A percentile compares a stretch with the other conserved stretches of the same genome.
Conservation (phyloP, 305 asterid genomes). For the Solanum hybrid region DNA sequence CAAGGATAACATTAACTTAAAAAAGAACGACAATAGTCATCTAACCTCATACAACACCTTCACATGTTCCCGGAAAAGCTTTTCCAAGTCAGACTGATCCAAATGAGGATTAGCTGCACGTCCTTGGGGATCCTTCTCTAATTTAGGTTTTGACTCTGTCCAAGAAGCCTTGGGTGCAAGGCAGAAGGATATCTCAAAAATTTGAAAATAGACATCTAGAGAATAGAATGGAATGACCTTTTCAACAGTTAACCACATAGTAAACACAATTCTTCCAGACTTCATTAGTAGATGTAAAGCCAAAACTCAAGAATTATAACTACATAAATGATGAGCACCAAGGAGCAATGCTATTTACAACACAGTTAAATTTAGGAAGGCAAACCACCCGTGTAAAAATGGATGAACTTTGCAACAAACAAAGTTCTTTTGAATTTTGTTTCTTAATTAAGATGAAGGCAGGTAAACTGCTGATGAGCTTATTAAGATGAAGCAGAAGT, state of each 20-base stretch:
- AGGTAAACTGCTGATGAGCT: not conserved
- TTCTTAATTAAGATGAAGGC: not conserved
- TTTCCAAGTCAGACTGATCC: constrained; percentile 84
- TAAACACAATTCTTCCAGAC: not conserved
- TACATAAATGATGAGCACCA: not conserved
- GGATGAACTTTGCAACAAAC: not conserved
- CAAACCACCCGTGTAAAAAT: not conserved
- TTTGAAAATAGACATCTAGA: not conserved
- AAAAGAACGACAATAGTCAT: not conserved
- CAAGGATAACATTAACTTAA: not conserved
- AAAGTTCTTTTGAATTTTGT: not conserved
- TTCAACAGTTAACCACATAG: not conserved
- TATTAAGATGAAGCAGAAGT: not conserved
- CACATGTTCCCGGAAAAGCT: constrained; percentile 88
- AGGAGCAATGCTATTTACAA: not conserved
- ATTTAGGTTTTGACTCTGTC: constrained; percentile 81
- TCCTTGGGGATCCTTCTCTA: constrained; percentile 98
- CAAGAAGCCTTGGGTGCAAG: constrained; percentile 63
- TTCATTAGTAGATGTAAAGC: not conserved
- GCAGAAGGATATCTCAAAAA: not conserved
- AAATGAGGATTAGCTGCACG: constrained; percentile 77
- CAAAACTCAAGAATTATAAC: not conserved
- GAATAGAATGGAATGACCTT: not conserved
- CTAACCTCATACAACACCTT: constrained; percentile 77
- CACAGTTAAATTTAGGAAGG: not conserved